These are phyloP conservation scores for Pyrrhoderma noxium DNA, from an alignment of 1,284 basidiomycete species.

Conservation along the genomic window DNA sequence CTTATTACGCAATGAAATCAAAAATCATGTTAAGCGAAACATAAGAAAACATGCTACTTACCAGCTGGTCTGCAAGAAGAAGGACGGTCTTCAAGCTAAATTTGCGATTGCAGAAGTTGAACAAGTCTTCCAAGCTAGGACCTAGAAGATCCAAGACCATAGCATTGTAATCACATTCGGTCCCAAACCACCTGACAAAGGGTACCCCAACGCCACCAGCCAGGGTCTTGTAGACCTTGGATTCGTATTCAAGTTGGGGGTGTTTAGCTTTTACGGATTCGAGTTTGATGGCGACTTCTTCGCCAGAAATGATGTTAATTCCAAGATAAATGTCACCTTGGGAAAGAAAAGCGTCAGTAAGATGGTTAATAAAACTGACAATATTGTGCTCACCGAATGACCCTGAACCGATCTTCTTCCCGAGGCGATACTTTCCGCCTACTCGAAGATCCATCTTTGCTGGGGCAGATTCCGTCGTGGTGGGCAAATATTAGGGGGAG, in stretches of 20 bases:
- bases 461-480: conserved; percentile 62
- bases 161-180: conserved; percentile 99
- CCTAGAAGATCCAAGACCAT: conserved; percentile 99
- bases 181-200: conserved; percentile 97
- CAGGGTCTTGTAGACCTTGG: conserved; percentile 94
- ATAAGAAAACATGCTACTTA: conserved; percentile 33
- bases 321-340: conserved; percentile 98
- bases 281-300: conserved; percentile 99
- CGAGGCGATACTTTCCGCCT: conserved; percentile 97
- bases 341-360: conserved; percentile 6
- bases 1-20: conserved; percentile 36
- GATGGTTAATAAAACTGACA: conserved; percentile 5
- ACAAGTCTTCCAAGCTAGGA: conserved; percentile 95
- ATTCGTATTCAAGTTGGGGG: conserved; percentile 99
- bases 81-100: conserved; percentile 97
- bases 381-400: conserved; percentile 83
- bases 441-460: conserved; percentile 90
- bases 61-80: conserved; percentile 93
- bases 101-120: conserved; percentile 99
- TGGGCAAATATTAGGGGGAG: conserved; percentile 17
- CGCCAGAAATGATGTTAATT: conserved; percentile 99
- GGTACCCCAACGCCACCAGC: conserved; percentile 98
- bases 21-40: conserved; percentile 16
- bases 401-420: conserved; percentile 99
- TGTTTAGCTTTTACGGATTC: conserved; percentile 99